These are phyloP conservation scores for Penicillium sp. DNA, from an alignment of 2,329 filamentous ascomycete species.

Conservation along the genomic window DNA sequence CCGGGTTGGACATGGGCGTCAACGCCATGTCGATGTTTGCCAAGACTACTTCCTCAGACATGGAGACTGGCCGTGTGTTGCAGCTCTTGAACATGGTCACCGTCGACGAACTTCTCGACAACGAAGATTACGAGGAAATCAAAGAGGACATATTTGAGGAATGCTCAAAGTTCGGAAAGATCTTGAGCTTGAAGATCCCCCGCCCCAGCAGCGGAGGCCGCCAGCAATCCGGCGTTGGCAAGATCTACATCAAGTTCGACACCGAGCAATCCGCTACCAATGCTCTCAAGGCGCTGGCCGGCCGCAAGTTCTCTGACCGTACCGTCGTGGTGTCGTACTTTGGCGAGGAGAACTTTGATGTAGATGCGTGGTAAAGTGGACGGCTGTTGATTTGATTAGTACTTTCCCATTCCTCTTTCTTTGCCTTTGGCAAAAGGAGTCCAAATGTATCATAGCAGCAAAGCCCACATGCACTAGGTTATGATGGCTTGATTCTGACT, in stretches of 20 bases:
- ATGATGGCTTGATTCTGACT: conserved; percentile 7
- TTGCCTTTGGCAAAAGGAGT: conserved; percentile 12
- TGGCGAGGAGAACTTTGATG: conserved; percentile 92
- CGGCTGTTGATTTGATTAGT: not conserved
- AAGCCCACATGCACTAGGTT: conserved; percentile 11
- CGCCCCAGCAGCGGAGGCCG: conserved; percentile 79
- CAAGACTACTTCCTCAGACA: conserved; percentile 75
- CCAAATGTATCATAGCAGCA: conserved; percentile 20
- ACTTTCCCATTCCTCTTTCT: conserved; percentile 3
- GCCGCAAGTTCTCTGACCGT: conserved; percentile 91
- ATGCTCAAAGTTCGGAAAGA: conserved; percentile 82
- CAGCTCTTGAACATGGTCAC: conserved; percentile 99
- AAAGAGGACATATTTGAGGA: conserved; percentile 91
- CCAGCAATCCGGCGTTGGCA: conserved; percentile 85
- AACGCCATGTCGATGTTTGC: conserved; percentile 98
- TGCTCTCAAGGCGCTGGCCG: conserved; percentile 84
- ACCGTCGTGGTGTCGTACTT: conserved; percentile 97
- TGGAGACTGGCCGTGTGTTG: conserved; percentile 78
- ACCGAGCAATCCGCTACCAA: conserved; percentile 73
- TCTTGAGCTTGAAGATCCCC: conserved; percentile 89
- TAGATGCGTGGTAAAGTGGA: conserved; percentile 22
- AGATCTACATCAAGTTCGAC: conserved; percentile 96
- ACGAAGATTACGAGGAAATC: conserved; percentile 97
- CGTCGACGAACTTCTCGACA: conserved; percentile 86
- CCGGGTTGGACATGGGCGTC: conserved; percentile 90